Percentiles rank a stretch among this genome's conserved stretches.
phyloP scores from a whole-genome alignment of 441 rosid genomes.

The Dalechampia spathulata region DNA sequence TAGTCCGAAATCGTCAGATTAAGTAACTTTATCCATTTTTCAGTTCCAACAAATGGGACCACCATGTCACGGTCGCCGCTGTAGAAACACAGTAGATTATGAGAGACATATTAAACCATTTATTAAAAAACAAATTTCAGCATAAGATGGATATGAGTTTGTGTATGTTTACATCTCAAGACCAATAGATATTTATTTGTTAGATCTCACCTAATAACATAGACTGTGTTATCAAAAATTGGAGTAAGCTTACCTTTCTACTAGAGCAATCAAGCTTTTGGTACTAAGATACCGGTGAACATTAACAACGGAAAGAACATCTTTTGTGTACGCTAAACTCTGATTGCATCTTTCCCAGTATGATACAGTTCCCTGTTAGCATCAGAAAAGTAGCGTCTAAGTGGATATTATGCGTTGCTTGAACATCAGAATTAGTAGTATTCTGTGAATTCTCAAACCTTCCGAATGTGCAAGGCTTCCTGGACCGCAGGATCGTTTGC shows the following conservation, averaged over 20 bases:
- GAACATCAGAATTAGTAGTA: neutral
- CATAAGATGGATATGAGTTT: too few relatives aligned
- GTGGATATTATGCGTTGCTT: too few relatives aligned
- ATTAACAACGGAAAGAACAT: constrained; percentile 17
- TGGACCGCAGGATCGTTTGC: constrained; percentile 14
- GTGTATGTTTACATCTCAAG: too few relatives aligned
- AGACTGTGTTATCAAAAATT: too few relatives aligned
- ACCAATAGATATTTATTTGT: too few relatives aligned
- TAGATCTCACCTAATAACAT: too few relatives aligned
- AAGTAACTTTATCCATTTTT: constrained; percentile 19
- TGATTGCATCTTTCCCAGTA: constrained; percentile 25
- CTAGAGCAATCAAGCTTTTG: constrained; percentile 16
- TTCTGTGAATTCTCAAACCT: neutral
- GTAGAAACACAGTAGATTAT: too few relatives aligned
- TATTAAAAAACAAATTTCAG: too few relatives aligned
- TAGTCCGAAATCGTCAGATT: constrained; percentile 9
- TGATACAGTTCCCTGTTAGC: constrained; percentile 16
- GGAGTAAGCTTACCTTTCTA: constrained; percentile 30
- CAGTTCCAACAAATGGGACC: constrained; percentile 18
- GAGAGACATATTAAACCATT: too few relatives aligned
- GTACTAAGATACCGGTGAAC: constrained; percentile 22
- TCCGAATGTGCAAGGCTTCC: constrained; percentile 1
- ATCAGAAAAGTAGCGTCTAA: neutral
- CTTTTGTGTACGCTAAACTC: constrained; percentile 6
- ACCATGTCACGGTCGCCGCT: constrained; percentile 34